Conservation (phyloP, 208 protist species). For the Eutreptiella sp. region DNA sequence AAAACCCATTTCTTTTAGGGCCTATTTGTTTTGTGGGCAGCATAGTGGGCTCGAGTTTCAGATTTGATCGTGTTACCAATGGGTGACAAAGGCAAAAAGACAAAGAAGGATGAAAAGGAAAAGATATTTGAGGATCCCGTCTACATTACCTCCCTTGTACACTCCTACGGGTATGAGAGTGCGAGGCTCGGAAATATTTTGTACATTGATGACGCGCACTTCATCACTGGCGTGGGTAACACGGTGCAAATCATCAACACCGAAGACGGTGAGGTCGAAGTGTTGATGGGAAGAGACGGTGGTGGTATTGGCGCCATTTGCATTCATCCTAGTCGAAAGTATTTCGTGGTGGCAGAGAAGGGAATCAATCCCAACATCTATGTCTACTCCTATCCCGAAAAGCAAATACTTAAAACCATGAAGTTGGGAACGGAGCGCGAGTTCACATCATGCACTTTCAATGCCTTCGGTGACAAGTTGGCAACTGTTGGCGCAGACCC, state of each 20-base stretch:
- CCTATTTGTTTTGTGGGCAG: too few species aligned
- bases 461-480: constrained; percentile 67
- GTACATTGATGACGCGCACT: constrained; percentile 47
- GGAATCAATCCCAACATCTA: constrained; percentile 50
- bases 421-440: constrained; percentile 65
- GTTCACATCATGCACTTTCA: constrained; percentile 79
- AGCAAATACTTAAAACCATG: constrained; percentile 51
- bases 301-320: constrained; percentile 55
- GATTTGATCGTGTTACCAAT: too few species aligned
- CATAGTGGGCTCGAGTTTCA: too few species aligned
- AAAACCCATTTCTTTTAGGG: too few species aligned
- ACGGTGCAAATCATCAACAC: constrained; percentile 73
- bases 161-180: too few species aligned
- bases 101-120: too few species aligned
- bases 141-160: too few species aligned
- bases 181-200: too few species aligned
- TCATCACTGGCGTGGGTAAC: constrained; percentile 61
- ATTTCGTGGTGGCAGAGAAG: constrained; percentile 74
- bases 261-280: constrained; percentile 44
- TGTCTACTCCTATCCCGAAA: constrained; percentile 69
- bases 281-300: constrained; percentile 46
- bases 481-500: constrained; percentile 85
- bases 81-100: too few species aligned
- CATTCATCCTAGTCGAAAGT: constrained; percentile 56
- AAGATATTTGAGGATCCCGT: too few species aligned